Evolutionary conservation across 768 basidiomycete genomes (phyloP).

Genomic region (Kwoniella sp.): DNA sequence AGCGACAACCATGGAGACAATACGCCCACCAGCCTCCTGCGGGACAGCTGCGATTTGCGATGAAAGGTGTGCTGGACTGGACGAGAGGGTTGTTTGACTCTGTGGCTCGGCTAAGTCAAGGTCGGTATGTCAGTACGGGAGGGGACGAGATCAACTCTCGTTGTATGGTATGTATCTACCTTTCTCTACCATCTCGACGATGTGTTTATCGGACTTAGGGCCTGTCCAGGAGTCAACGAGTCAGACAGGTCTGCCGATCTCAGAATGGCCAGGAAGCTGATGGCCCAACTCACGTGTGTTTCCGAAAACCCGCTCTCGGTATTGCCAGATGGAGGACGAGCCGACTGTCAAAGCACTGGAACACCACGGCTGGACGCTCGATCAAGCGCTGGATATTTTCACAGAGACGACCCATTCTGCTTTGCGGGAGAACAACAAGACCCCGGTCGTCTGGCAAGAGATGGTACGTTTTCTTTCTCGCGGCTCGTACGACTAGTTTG

Average conservation of each 20-base stretch:
- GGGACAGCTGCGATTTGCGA: conserved; percentile 76
- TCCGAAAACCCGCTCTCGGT: no score
- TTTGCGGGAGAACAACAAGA: conserved; percentile 66
- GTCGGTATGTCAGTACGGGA: conserved; percentile 73
- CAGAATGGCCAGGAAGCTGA: no score
- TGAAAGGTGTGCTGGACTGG: conserved; percentile 66
- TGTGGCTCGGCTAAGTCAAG: conserved; percentile 61
- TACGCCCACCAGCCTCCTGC: conserved; percentile 67
- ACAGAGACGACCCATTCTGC: conserved; percentile 65
- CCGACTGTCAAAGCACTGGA: conserved; percentile 65
- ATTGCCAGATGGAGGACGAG: conserved; percentile 60
- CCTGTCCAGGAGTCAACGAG: no score
- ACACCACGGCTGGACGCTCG: conserved; percentile 62
- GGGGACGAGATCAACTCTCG: conserved; percentile 76
- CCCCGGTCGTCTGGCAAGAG: conserved; percentile 83
- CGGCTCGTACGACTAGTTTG: no score
- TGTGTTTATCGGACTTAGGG: no score
- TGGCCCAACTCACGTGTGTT: no score
- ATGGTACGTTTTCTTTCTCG: conserved; percentile 63
- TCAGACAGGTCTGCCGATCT: no score
- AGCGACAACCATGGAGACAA: conserved; percentile 56
- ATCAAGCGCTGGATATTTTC: conserved; percentile 69
- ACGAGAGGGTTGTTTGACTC: conserved; percentile 63
- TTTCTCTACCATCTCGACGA: no score
- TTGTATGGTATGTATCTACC: conserved; percentile 66